These are phyloP conservation scores for Plasmodium coatneyi DNA, from an alignment of 169 alveolate species.

Conservation along the genomic window DNA sequence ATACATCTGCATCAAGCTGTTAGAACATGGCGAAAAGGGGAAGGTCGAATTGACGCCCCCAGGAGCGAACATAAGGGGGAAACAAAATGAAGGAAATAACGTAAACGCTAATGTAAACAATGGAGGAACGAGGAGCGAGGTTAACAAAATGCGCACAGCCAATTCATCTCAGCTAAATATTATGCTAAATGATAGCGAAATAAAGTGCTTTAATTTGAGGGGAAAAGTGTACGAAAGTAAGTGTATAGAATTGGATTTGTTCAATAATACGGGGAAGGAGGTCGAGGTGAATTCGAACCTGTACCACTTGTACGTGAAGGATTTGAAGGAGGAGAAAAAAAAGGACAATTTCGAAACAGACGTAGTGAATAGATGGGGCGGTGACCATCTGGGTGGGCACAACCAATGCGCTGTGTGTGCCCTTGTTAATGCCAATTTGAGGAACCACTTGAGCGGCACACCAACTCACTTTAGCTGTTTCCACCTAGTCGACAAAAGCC, in stretches of 20 bases:
- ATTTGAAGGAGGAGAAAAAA: conserved; percentile 28
- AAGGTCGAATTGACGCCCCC: neutral
- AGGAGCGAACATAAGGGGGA: neutral
- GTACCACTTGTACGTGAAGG: conserved; percentile 38
- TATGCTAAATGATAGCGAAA: conserved; percentile 53
- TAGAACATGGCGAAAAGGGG: conserved; percentile 10
- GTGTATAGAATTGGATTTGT: conserved; percentile 40
- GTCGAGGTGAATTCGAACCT: conserved; percentile 34
- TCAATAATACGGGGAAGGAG: conserved; percentile 15
- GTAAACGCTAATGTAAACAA: neutral
- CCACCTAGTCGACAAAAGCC: neutral
- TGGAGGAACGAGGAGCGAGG: neutral
- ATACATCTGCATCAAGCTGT: conserved; percentile 44
- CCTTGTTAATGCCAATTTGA: conserved; percentile 15
- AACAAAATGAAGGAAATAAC: conserved; percentile 16
- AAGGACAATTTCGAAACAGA: conserved; percentile 30
- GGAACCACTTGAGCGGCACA: neutral
- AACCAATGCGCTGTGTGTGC: conserved; percentile 43
- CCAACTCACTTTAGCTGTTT: conserved; percentile 23
- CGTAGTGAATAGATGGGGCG: neutral
- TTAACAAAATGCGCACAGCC: neutral
- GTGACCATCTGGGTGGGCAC: neutral
- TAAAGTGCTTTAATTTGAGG: conserved; percentile 41
- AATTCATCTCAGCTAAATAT: conserved; percentile 35
- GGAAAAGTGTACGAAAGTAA: conserved; percentile 67